Evolutionary conservation across 192 early-diverging fungal species (phyloP).

Genomic region (Nowakowskiella sp.): DNA sequence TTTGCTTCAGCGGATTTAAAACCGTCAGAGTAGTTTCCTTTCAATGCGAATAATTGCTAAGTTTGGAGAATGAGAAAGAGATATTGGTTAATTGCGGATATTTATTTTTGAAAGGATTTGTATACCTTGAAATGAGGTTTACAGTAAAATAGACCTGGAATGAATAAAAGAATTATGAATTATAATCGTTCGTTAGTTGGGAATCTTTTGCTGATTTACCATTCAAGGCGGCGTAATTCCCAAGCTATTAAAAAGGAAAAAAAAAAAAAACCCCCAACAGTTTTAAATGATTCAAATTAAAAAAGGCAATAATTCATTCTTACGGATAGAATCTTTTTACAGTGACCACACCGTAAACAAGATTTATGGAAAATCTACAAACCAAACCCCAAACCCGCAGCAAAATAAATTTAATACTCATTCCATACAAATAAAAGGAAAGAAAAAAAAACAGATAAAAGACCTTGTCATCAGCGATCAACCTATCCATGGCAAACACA

Average conservation of each 20-base stretch:
- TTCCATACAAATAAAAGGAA: no score
- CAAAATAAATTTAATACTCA: neutral
- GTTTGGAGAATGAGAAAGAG: no score
- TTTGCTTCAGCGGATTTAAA: no score
- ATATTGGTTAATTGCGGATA: no score
- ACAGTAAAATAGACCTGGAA: constrained; percentile 4
- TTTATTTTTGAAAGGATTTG: no score
- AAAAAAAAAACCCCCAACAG: neutral
- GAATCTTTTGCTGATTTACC: neutral
- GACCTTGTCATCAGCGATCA: constrained; percentile 4
- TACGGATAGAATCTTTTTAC: constrained; percentile 4
- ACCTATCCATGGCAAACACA: constrained; percentile 1
- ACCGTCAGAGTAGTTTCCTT: no score
- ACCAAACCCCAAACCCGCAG: neutral
- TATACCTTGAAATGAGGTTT: constrained; percentile 8
- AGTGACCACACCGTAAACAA: constrained; percentile 5
- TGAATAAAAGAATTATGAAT: neutral
- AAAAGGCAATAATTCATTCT: no score
- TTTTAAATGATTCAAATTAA: neutral
- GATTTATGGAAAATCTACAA: constrained; percentile 4
- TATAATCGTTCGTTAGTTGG: neutral
- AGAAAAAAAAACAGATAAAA: neutral
- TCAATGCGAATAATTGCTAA: no score
- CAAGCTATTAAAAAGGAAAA: neutral
- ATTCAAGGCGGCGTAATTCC: constrained; percentile 5